Evolutionary conservation across 169 alveolate species (phyloP).

Genomic region (Eimeria nieschulzi): DNA sequence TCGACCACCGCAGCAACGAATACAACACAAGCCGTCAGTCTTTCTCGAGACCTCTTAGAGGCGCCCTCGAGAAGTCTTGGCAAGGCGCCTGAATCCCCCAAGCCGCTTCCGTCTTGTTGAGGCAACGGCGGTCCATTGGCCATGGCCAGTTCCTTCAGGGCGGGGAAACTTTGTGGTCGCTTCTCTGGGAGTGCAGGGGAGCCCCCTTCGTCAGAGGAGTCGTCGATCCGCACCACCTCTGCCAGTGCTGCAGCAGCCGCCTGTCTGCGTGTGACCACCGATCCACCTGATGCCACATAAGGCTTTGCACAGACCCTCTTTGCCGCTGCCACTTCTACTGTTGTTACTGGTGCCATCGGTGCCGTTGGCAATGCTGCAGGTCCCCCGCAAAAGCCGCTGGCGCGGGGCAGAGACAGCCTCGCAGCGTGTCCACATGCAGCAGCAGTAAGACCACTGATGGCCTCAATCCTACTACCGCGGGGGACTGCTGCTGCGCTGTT

Average conservation of each 20-base stretch:
- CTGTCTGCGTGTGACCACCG: conserved; percentile 56
- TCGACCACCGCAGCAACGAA: conserved; percentile 36
- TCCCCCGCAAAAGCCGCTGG: too few relatives aligned
- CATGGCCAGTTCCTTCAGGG: neutral
- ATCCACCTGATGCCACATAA: neutral
- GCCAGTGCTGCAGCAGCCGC: conserved; percentile 52
- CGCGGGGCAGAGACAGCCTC: too few relatives aligned
- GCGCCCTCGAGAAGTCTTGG: neutral
- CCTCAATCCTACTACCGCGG: too few relatives aligned
- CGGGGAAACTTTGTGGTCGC: neutral
- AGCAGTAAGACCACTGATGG: too few relatives aligned
- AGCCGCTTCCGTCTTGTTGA: neutral
- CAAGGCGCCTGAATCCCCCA: neutral
- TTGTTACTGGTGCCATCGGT: neutral
- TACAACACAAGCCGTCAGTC: conserved; percentile 7
- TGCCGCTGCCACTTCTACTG: conserved; percentile 16
- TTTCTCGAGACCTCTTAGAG: neutral
- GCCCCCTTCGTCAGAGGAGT: conserved; percentile 62
- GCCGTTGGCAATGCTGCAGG: neutral
- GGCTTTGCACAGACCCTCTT: neutral
- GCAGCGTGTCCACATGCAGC: too few relatives aligned
- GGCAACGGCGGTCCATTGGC: neutral
- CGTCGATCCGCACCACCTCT: conserved; percentile 55
- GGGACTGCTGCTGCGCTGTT: too few relatives aligned
- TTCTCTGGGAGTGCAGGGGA: neutral